These are phyloP conservation scores for Backusella circina DNA, from an alignment of 192 early-diverging fungal genomes.

Conservation along the genomic window DNA sequence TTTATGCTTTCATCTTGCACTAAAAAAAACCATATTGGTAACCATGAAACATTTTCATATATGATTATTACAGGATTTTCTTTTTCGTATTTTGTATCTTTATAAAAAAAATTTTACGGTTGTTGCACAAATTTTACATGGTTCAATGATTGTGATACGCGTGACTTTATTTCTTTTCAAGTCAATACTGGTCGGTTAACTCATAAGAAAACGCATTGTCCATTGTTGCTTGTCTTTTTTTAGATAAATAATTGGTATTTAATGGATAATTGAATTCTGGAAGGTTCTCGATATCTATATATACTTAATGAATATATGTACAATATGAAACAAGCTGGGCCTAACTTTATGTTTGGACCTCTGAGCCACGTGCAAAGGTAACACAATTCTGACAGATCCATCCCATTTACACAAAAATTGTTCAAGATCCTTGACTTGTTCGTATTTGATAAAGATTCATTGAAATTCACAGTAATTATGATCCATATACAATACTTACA, in stretches of 20 bases:
- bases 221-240: background rate
- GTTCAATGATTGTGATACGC: background rate
- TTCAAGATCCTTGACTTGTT: background rate
- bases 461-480: background rate
- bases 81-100: background rate
- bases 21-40: background rate
- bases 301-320: background rate
- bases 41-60: background rate
- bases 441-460: background rate
- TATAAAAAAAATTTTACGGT: background rate
- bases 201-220: background rate
- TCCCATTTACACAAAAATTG: background rate
- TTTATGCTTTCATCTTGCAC: constrained; percentile 6
- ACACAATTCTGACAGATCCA: background rate
- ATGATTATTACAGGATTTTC: background rate
- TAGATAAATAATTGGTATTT: background rate
- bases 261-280: background rate
- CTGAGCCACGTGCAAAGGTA: background rate
- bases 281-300: background rate
- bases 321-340: background rate
- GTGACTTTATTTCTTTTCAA: background rate
- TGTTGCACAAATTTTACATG: background rate
- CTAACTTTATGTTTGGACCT: background rate
- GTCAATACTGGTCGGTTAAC: no score
- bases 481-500: background rate